Evolutionary conservation across 2,329 filamentous ascomycete genomes (phyloP), one percentile per base, ranked within the genome.

Genomic region (Monosporascus cannonballus): DNA sequence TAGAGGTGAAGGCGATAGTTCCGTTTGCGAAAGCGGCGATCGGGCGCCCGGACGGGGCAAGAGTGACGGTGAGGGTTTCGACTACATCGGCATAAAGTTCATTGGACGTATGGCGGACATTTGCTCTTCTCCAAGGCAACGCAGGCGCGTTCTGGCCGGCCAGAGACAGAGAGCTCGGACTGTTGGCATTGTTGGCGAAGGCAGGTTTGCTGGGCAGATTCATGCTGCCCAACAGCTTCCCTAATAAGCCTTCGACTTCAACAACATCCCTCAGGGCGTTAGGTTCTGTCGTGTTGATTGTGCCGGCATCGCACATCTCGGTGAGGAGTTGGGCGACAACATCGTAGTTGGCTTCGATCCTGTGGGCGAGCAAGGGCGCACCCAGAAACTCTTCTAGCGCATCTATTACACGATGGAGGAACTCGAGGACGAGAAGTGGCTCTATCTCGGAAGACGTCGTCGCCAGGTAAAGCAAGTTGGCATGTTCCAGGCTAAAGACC

Each of bases 81-180:
- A 99, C 84, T 14, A 99, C 84, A 68, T 99, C 94, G 53, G 96
- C 93, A 68, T 97, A 97, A 60, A 99, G 79, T 70, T 99, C 94
- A 71, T 97, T 99, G 51, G 89, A 96, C 4, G 93, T 97, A 69
- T 99, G 94, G 17, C 92, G 82, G 50, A 99, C 94, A 64, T 96
- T 96, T 39, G 90, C 84, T 55, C 91, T 80, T 56, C 94, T 83
- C 94, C 94, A 99, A 1, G 92, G 92, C 41, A 97, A 64, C 7
- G 82, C 77, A 0, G 80, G 76, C 1, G 74, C 74, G 59, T 75
- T 79, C 17, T 76, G 68, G 18, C 74, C 59, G 15, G 73, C 55
- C 7, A 79, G 64, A 7, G 74, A 71, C 0, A 76, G 67, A 17
- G 69, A 54, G 44, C 61, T 69, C 1, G 75, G 62, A 51, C 67